A percentile compares a stretch with the other conserved stretches of the same genome.
Conservation (phyloP, 2,329 filamentous ascomycete species). For the Chaetomiaceae sp. region DNA sequence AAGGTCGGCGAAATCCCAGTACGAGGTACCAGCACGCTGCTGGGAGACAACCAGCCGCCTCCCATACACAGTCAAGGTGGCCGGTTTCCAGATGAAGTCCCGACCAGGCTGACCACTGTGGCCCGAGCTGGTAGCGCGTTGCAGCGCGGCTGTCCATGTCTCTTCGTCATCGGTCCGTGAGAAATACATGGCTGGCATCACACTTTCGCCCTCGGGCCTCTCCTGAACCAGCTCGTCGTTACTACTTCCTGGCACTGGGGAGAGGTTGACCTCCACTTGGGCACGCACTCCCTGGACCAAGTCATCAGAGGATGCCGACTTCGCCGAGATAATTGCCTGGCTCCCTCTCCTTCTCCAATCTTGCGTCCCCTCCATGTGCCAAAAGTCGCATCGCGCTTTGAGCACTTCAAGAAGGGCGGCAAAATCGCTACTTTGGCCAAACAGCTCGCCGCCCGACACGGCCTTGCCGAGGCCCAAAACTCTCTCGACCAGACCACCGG, state of each 20-base stretch:
- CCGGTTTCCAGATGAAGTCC: slow-evolving; percentile 37
- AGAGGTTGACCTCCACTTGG: background rate
- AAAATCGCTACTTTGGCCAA: slow-evolving; percentile 65
- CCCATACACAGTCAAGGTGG: slow-evolving; percentile 55
- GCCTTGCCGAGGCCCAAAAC: slow-evolving; percentile 41
- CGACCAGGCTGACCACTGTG: background rate
- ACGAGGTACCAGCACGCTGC: slow-evolving; percentile 53
- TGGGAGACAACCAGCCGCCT: slow-evolving; percentile 57
- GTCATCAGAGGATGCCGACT: background rate
- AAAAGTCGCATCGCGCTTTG: slow-evolving; percentile 74
- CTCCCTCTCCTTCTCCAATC: slow-evolving; percentile 64
- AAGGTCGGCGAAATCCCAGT: slow-evolving; percentile 65
- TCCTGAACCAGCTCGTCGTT: slow-evolving; percentile 17
- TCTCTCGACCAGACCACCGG: slow-evolving; percentile 48
- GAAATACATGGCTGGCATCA: slow-evolving; percentile 27
- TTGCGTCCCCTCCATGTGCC: slow-evolving; percentile 72
- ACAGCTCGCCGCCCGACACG: slow-evolving; percentile 44
- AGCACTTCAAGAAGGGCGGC: slow-evolving; percentile 70
- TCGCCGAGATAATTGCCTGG: background rate
- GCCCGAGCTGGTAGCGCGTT: background rate
- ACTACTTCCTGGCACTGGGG: background rate
- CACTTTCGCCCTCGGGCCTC: slow-evolving; percentile 15
- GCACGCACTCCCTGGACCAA: background rate
- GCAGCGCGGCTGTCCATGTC: slow-evolving; percentile 25
- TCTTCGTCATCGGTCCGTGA: slow-evolving; percentile 25